Evolutionary conservation across 345 rosid species (phyloP), one percentile per base, ranked within the genome.

Genomic region (Hevea brasiliensis): DNA sequence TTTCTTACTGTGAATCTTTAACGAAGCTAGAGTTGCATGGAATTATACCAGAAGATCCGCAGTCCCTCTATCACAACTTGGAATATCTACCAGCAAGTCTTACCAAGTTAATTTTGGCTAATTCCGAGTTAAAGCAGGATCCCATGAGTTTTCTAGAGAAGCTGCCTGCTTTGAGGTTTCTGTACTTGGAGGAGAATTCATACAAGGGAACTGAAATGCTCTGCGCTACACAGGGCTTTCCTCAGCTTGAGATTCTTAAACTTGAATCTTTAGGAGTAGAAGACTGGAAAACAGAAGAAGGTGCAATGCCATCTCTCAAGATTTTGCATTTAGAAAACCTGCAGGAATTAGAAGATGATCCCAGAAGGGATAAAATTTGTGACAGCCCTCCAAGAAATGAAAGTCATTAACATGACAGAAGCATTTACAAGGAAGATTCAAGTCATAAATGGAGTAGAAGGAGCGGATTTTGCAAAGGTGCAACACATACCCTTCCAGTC

Each of bases 341-440:
- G 14, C 10, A 2, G 8, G 8, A 42, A 55, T 47, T 73, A n/a
- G 20, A 56, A 7, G 20, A 65, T n/a, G 73, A 32, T 72, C 17
- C 76, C 62, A 24, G 26, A 72, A 61, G 70, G 70, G 21, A 27
- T 73, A 70, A 63, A 8, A 54, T 41, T 18, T 6, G 62, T 54
- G 18, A 12, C 54, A 23, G 29, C 64, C 10, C 70, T 73, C 11
- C 70, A 24, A 18, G 45, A 54, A 10, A 20, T 54, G 12, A 56
- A 55, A 13, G 5, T 69, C 7, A 0, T 2, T 2, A 1, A 0
- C 6, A 23, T 14, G 48, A 17, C 12, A 14, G 37, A 64, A 64
- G n/a, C 21, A 48, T 48, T 48, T 48, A 18, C 12, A 48, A 20
- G 7, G 12, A 37, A 14, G 42, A 37, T 61, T 17, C 20, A 10